Conservation (phyloP, 805 yeast species). For the Metschnikowia santaceciliae region DNA sequence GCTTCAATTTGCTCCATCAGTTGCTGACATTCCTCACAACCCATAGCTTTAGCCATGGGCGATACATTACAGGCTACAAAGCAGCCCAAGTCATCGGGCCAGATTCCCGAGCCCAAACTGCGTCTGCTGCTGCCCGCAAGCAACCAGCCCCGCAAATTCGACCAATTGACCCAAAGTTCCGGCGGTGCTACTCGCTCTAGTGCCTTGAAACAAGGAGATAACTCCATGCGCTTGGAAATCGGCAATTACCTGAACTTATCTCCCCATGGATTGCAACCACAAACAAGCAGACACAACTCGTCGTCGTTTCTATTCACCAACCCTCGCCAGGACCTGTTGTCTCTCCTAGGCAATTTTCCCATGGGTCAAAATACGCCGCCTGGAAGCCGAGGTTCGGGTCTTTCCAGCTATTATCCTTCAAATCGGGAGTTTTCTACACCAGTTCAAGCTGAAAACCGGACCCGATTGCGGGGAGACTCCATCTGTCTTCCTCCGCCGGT, state of each 20-base stretch:
- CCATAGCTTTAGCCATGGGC: constrained; percentile 10
- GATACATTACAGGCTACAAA: constrained; percentile 13
- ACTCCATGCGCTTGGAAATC: constrained; percentile 8
- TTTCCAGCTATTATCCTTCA: constrained; percentile 19
- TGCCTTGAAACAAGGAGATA: constrained; percentile 9
- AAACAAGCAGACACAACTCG: constrained; percentile 12
- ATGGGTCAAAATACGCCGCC: constrained; percentile 6
- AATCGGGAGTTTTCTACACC: constrained; percentile 15
- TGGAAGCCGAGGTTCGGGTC: not conserved
- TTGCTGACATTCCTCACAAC: not conserved
- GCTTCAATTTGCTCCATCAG: not conserved
- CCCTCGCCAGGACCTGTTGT: constrained; percentile 29
- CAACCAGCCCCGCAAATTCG: constrained; percentile 16
- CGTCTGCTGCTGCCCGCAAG: constrained; percentile 13
- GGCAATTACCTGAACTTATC: constrained; percentile 9
- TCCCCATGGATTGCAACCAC: constrained; percentile 6
- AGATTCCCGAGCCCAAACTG: constrained; percentile 6
- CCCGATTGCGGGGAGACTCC: constrained; percentile 32
- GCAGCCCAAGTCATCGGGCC: not conserved
- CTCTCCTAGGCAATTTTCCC: constrained; percentile 23
- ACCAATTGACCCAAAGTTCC: constrained; percentile 8
- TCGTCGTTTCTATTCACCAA: constrained; percentile 23
- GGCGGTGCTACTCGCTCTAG: not conserved
- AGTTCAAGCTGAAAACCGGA: constrained; percentile 18
- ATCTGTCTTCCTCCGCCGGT: constrained; percentile 38